Conservation (phyloP, 2,329 filamentous ascomycete genomes). For the Pleomassaria siparia region DNA sequence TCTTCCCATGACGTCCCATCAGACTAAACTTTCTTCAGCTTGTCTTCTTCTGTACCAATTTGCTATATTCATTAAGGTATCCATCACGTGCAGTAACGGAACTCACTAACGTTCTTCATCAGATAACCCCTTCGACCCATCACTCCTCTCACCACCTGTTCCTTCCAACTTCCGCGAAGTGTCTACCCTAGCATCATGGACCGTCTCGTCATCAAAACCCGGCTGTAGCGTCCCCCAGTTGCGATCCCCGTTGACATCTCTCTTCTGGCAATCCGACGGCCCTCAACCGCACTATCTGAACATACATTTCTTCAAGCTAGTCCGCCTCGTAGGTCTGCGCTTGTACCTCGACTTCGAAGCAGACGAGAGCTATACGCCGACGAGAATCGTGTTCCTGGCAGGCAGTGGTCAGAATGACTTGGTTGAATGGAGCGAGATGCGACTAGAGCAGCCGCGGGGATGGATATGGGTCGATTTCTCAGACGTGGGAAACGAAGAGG, state of each 20-base stretch:
- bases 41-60: neutral
- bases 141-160: constrained; percentile 29
- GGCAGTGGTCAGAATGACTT: constrained; percentile 91
- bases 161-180: constrained; percentile 71
- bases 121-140: constrained; percentile 12
- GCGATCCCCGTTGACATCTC: constrained; percentile 68
- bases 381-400: constrained; percentile 83
- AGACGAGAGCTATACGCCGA: constrained; percentile 96
- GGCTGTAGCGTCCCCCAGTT: constrained; percentile 78
- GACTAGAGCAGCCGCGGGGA: constrained; percentile 75
- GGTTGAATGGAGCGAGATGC: constrained; percentile 81
- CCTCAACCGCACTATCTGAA: constrained; percentile 81
- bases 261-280: constrained; percentile 86
- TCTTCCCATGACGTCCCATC: neutral
- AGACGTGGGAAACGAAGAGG: constrained; percentile 56
- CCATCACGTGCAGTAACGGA: too few relatives aligned
- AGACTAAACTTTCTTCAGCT: neutral
- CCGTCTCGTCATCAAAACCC: constrained; percentile 78
- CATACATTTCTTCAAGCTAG: constrained; percentile 82
- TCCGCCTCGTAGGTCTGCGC: constrained; percentile 75
- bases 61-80: too few relatives aligned
- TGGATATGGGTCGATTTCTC: constrained; percentile 84
- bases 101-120: too few relatives aligned
- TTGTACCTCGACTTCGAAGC: constrained; percentile 87
- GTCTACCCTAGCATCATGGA: constrained; percentile 80